phyloP scores from a whole-genome alignment of 108 stramenopile genomes.

The Aureococcus anophagefferens region DNA sequence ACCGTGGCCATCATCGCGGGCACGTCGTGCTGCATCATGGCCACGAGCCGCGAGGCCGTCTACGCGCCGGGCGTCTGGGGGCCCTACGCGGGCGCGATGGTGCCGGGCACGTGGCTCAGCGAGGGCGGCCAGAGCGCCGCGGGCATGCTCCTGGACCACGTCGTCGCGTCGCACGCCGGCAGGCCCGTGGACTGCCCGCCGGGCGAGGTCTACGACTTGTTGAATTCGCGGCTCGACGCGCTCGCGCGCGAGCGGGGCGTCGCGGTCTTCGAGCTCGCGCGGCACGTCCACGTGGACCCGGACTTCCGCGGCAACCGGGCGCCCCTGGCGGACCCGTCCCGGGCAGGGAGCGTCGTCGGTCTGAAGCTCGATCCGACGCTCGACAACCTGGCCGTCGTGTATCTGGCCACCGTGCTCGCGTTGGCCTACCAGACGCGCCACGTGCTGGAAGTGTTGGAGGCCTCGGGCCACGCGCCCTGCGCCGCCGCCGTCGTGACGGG shows the following conservation, averaged over 20 bases:
- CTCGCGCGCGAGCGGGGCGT: no score
- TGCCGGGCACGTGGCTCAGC: background rate
- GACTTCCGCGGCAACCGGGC: conserved; percentile 18
- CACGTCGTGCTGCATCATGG: conserved; percentile 14
- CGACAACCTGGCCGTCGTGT: conserved; percentile 8
- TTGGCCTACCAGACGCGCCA: conserved; percentile 9
- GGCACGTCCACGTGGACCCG: conserved; percentile 15
- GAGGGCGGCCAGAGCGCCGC: conserved; percentile 4
- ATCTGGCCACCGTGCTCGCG: conserved; percentile 8
- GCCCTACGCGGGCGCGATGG: conserved; percentile 1
- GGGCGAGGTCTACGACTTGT: background rate
- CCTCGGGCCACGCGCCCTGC: conserved; percentile 1
- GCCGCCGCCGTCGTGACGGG: background rate
- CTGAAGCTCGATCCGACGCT: background rate
- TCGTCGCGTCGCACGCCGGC: conserved; percentile 11
- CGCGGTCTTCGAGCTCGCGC: background rate
- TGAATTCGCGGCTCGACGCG: background rate
- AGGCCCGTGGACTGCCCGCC: no score
- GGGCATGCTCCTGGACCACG: conserved; percentile 4
- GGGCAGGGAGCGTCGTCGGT: conserved; percentile 1
- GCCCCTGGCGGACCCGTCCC: conserved; percentile 9
- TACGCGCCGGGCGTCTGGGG: conserved; percentile 17
- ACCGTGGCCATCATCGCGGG: conserved; percentile 13
- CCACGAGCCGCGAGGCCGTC: background rate
- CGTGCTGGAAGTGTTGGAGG: background rate